A percentile compares a stretch with the other conserved stretches of the same genome.
Conservation (phyloP, 805 yeast species). For the Pichia californica region DNA sequence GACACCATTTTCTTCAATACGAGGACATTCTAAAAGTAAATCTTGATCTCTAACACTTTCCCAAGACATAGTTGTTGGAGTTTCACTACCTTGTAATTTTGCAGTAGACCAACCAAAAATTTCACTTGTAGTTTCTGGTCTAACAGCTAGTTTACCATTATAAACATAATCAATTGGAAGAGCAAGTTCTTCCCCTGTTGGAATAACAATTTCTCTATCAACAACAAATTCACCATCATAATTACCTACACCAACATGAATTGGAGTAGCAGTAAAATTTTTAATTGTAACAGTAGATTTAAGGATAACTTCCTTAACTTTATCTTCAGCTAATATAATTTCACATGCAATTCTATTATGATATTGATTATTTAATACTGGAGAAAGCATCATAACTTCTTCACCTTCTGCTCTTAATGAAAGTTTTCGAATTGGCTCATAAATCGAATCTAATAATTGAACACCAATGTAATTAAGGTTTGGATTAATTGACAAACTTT, state of each 20-base stretch:
- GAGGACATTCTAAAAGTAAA: conserved; percentile 53
- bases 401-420: conserved; percentile 82
- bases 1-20: conserved; percentile 30
- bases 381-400: conserved; percentile 59
- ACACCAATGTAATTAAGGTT: conserved; percentile 59
- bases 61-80: conserved; percentile 48
- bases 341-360: conserved; percentile 75
- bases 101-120: conserved; percentile 65
- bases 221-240: conserved; percentile 27
- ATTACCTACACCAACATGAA: conserved; percentile 36
- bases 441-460: conserved; percentile 49
- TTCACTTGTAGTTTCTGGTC: conserved; percentile 49
- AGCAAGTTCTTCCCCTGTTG: conserved; percentile 53
- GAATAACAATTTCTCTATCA: conserved; percentile 34
- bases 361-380: conserved; percentile 41
- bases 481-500: conserved; percentile 61
- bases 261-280: conserved; percentile 58
- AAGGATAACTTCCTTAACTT: conserved; percentile 70
- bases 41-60: conserved; percentile 44
- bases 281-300: conserved; percentile 67
- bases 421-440: conserved; percentile 46
- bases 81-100: conserved; percentile 20
- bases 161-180: conserved; percentile 71
- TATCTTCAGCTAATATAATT: conserved; percentile 61
- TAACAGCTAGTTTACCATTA: conserved; percentile 47